These are phyloP conservation scores for Chlorencoelia australis DNA, from an alignment of 2,329 filamentous ascomycete genomes.

Conservation along the genomic window DNA sequence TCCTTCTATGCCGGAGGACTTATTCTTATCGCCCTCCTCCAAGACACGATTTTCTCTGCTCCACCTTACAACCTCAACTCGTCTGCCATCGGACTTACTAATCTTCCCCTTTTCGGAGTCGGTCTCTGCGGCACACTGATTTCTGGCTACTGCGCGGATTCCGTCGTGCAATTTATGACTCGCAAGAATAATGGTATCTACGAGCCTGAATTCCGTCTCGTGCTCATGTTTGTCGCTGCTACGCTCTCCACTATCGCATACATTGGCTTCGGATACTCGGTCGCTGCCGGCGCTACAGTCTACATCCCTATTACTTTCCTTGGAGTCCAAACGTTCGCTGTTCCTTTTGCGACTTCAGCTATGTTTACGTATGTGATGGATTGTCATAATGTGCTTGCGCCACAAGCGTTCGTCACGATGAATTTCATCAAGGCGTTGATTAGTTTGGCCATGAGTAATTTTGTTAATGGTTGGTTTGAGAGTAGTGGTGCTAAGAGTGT, in stretches of 20 bases:
- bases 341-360: constrained; percentile 30
- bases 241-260: constrained; percentile 29
- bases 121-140: constrained; percentile 28
- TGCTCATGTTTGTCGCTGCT: constrained; percentile 28
- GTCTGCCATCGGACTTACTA: constrained; percentile 15
- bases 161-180: constrained; percentile 33
- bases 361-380: constrained; percentile 33
- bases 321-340: constrained; percentile 28
- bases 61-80: constrained; percentile 15
- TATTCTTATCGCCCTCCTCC: constrained; percentile 19
- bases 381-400: constrained; percentile 30
- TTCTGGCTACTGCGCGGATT: constrained; percentile 29
- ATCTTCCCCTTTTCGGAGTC: constrained; percentile 15
- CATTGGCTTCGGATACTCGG: constrained; percentile 31
- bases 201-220: constrained; percentile 42
- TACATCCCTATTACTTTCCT: constrained; percentile 28
- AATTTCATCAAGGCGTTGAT: constrained; percentile 32
- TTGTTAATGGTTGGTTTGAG: constrained; percentile 22
- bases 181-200: constrained; percentile 41
- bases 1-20: constrained; percentile 17
- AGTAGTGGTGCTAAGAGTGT: constrained; percentile 19
- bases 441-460: constrained; percentile 24
- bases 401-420: constrained; percentile 33
- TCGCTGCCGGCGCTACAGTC: constrained; percentile 23
- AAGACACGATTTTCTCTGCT: constrained; percentile 16